These are phyloP conservation scores for Xanthoparmelia taractica DNA, from an alignment of 495 filamentous ascomycete genomes.

Conservation along the genomic window DNA sequence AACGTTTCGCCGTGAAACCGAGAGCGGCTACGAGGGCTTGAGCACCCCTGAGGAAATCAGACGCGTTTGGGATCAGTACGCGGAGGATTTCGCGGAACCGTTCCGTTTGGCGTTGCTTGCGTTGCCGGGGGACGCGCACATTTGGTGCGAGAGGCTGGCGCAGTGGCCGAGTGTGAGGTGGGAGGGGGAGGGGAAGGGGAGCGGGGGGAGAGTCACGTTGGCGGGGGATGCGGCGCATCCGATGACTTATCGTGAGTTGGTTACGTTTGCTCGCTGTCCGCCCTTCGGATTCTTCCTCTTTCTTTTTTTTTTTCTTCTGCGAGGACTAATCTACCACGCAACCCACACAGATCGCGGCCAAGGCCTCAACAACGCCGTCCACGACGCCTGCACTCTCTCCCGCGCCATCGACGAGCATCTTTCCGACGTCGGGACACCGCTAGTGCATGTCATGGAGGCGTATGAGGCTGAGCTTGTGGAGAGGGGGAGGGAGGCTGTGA, in stretches of 20 bases:
- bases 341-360: slow-evolving; percentile 42
- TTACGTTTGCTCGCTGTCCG: neutral
- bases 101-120: slow-evolving; percentile 35
- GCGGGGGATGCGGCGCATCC: slow-evolving; percentile 47
- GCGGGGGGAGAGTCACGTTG: slow-evolving; percentile 37
- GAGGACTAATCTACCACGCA: neutral
- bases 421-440: slow-evolving; percentile 15
- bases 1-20: slow-evolving; percentile 10
- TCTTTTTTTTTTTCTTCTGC: neutral
- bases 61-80: neutral
- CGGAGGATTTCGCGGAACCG: slow-evolving; percentile 28
- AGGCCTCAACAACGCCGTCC: slow-evolving; percentile 43
- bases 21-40: neutral
- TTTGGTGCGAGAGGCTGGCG: slow-evolving; percentile 32
- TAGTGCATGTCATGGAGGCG: slow-evolving; percentile 28
- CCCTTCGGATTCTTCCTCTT: too few species aligned
- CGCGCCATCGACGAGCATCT: slow-evolving; percentile 29
- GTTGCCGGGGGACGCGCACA: slow-evolving; percentile 35
- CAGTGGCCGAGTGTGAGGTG: slow-evolving; percentile 37
- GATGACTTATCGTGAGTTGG: slow-evolving; percentile 35
- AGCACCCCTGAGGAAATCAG: neutral
- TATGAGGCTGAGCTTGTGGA: slow-evolving; percentile 46
- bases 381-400: slow-evolving; percentile 38
- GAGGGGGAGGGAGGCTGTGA: slow-evolving; percentile 41
- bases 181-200: slow-evolving; percentile 41